phyloP scores from a whole-genome alignment of 1,139 yeast species.

The Suhomyces chickasaworum region DNA sequence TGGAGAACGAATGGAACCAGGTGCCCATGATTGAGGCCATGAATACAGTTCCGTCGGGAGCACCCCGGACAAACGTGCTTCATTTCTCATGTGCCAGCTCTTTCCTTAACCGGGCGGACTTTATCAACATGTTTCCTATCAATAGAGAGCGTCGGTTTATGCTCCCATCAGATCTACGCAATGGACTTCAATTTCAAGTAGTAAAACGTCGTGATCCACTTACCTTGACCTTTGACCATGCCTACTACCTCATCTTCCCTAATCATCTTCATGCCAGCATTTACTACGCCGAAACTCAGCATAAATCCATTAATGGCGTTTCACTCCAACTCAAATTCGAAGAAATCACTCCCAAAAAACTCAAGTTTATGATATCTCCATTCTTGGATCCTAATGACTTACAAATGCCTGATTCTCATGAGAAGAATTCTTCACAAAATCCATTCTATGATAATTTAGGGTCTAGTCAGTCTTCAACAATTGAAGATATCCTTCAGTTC shows the following conservation, averaged over 20 bases:
- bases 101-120: conserved; percentile 40
- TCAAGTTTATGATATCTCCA: conserved; percentile 33
- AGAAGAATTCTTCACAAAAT: conserved; percentile 9
- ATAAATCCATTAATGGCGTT: conserved; percentile 54
- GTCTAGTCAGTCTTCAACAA: conserved; percentile 9
- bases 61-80: conserved; percentile 34
- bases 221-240: conserved; percentile 45
- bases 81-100: conserved; percentile 39
- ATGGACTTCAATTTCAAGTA: conserved; percentile 34
- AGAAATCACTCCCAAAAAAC: conserved; percentile 20
- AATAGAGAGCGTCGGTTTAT: conserved; percentile 33
- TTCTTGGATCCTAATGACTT: conserved; percentile 19
- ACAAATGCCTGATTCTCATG: background rate
- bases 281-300: conserved; percentile 51
- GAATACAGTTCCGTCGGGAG: conserved; percentile 23
- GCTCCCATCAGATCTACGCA: conserved; percentile 23
- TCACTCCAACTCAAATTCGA: conserved; percentile 49
- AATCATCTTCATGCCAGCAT: conserved; percentile 50
- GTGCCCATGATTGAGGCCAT: conserved; percentile 30
- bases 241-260: conserved; percentile 56
- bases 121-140: conserved; percentile 38
- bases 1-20: conserved; percentile 37
- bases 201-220: conserved; percentile 52
- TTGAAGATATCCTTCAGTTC: conserved; percentile 18
- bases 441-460: conserved; percentile 12